These are phyloP conservation scores for Neopestalotiopsis rosae DNA, from an alignment of 2,329 filamentous ascomycete genomes.

Conservation along the genomic window DNA sequence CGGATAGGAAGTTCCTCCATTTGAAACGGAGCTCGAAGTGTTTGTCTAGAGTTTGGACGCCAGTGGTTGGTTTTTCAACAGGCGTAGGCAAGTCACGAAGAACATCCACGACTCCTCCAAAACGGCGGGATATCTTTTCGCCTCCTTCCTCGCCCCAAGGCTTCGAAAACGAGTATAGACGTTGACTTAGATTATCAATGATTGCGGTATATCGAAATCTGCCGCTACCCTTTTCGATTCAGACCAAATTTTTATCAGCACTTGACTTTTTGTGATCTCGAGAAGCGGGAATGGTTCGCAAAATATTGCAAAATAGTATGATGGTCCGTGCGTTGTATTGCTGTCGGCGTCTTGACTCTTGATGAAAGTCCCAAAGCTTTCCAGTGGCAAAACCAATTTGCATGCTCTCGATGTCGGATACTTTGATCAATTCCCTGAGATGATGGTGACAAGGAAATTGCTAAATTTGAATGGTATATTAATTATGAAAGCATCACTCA, in stretches of 20 bases:
- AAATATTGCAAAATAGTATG: not conserved
- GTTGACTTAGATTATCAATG: too few species aligned
- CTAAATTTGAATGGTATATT: not conserved
- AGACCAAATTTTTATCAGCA: too few species aligned
- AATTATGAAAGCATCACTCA: too few species aligned
- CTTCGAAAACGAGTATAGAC: not conserved
- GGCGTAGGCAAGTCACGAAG: not conserved
- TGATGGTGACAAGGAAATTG: too few species aligned
- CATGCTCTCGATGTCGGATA: not conserved
- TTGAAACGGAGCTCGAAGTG: not conserved
- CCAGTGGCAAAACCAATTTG: not conserved
- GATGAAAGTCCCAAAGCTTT: not conserved
- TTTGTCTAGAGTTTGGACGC: not conserved
- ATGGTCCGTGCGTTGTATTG: not conserved
- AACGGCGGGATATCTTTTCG: not conserved
- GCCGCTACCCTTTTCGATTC: too few species aligned
- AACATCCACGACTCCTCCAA: not conserved
- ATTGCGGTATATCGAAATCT: too few species aligned
- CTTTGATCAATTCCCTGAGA: too few species aligned
- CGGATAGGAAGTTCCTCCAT: conserved; percentile 32
- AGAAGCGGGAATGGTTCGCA: not conserved
- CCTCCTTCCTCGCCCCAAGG: not conserved
- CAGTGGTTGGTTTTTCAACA: too few species aligned
- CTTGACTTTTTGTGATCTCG: not conserved
- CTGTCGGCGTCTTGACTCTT: too few species aligned